Conservation (phyloP, 2,329 filamentous ascomycete species). For the Lecanicillium sp. region DNA sequence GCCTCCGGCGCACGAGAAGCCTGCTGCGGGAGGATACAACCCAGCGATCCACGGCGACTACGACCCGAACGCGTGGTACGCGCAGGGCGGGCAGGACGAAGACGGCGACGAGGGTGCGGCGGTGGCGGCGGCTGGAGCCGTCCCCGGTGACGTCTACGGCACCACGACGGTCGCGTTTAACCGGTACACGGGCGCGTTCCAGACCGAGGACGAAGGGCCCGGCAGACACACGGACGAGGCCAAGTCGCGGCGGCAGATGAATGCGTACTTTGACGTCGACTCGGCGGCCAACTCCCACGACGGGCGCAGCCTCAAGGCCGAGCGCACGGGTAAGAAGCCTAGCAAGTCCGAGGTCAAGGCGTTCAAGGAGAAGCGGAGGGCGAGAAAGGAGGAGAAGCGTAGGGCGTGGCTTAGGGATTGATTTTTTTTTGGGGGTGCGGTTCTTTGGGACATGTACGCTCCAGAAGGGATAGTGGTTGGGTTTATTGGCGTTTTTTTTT, state of each 20-base stretch:
- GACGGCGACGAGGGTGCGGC: slow-evolving; percentile 23
- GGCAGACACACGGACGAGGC: slow-evolving; percentile 80
- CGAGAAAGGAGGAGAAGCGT: slow-evolving; percentile 90
- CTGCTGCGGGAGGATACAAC: slow-evolving; percentile 72
- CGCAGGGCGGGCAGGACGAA: slow-evolving; percentile 44
- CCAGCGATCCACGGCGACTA: slow-evolving; percentile 95
- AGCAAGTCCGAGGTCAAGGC: slow-evolving; percentile 81
- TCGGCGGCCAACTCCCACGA: slow-evolving; percentile 87
- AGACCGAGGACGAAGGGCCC: slow-evolving; percentile 57
- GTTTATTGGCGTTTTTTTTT: too few relatives aligned
- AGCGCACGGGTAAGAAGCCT: slow-evolving; percentile 77
- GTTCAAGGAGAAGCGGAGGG: slow-evolving; percentile 82
- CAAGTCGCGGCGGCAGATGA: slow-evolving; percentile 82
- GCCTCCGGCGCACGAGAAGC: slow-evolving; percentile 26
- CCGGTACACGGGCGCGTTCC: slow-evolving; percentile 80
- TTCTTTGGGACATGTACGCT: too few relatives aligned
- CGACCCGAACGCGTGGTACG: slow-evolving; percentile 93
- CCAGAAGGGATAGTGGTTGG: too few relatives aligned
- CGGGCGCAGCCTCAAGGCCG: slow-evolving; percentile 83
- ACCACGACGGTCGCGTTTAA: slow-evolving; percentile 74
- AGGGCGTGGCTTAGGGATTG: slow-evolving; percentile 84
- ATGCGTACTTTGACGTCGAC: slow-evolving; percentile 92
- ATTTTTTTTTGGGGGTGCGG: slow-evolving; percentile 24
- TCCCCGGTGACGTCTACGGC: slow-evolving; percentile 46
- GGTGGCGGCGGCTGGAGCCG: slow-evolving; percentile 17